phyloP scores from a whole-genome alignment of 1,284 basidiomycete genomes.

The Pyrrhoderma lamaoense region DNA sequence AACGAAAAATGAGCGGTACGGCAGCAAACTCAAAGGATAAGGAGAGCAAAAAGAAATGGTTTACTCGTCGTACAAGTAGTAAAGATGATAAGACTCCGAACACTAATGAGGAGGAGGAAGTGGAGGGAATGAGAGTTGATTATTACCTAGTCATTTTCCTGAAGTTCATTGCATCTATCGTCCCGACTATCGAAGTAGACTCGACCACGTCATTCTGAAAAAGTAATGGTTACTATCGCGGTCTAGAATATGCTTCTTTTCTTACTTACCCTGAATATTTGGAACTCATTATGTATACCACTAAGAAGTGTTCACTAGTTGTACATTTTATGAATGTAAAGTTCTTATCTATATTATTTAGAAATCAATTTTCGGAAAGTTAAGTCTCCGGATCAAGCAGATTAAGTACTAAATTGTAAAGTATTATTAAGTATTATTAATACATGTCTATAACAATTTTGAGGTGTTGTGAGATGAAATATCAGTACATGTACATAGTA shows the following conservation, averaged over 20 bases:
- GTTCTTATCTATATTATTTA: too few species aligned
- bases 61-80: conserved; percentile 63
- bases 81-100: conserved; percentile 47
- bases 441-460: too few species aligned
- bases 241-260: conserved; percentile 7
- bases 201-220: conserved; percentile 76
- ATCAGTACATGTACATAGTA: too few species aligned
- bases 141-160: conserved; percentile 95
- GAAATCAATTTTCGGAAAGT: too few species aligned
- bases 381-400: too few species aligned
- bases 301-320: conserved; percentile 6
- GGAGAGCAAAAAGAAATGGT: conserved; percentile 82
- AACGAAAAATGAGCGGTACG: conserved; percentile 37
- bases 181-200: conserved; percentile 93
- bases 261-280: not conserved
- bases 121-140: conserved; percentile 88
- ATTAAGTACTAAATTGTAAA: too few species aligned
- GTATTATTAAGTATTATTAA: too few species aligned
- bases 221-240: not conserved
- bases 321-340: conserved; percentile 10
- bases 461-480: too few species aligned
- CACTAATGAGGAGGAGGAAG: conserved; percentile 55
- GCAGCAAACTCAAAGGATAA: conserved; percentile 29
- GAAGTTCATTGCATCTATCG: conserved; percentile 93
- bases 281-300: conserved; percentile 8